Base-by-base conservation (phyloP, 441 rosid genomes). In the Populus hybrid region DNA sequence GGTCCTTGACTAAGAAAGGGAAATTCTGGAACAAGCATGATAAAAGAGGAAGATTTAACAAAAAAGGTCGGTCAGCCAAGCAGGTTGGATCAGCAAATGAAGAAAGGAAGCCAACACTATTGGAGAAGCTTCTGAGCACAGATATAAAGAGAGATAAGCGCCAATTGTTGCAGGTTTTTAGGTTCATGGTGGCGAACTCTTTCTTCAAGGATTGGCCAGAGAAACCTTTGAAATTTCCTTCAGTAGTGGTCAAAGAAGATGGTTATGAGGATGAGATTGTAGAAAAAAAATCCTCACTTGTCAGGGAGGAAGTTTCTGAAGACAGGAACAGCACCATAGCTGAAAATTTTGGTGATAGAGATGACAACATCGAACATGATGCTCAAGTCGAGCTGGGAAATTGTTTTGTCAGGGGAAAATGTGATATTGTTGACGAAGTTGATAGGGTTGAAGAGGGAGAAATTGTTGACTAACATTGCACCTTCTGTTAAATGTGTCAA, bases 51-150 rank as follows among this genome's bases (percentile, higher is more conserved):
- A 85, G 84, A 83, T 66, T 10, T 63, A 86, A 86, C 59, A 88
- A 69, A 77, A 84, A 77, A 21, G 83, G 86, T 67, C 80, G 50
- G 69, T 78, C 61, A 64, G 40, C 34, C 46, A 83, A 88, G 85
- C 84, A 75, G 73, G 79, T 76, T 67, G 83, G 75, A 61, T 67
- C 64, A 50, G 76, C 10, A 1, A 78, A 80, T 4, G 69, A 23
- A 26, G 57, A 50, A 14, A 88, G 80, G 78, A 74, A 84, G 75
- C 92, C 95, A 32, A 86, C 97, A 24, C 92, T 95, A 82, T 77
- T 92, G 83, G 88, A 90, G 89, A 93, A 89, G 89, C 97, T 95
- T 84, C 85, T 95, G 70, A 82, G 90, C 75, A 81, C 82, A 69
- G 97, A 95, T 72, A 83, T 91, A 79, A 87, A 81, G 88, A 89